Percentiles rank a stretch among this genome's conserved stretches.
These are phyloP conservation scores for Raddia distichophylla DNA, from an alignment of 176 grass and related monocot genomes.

Conservation along the genomic window DNA sequence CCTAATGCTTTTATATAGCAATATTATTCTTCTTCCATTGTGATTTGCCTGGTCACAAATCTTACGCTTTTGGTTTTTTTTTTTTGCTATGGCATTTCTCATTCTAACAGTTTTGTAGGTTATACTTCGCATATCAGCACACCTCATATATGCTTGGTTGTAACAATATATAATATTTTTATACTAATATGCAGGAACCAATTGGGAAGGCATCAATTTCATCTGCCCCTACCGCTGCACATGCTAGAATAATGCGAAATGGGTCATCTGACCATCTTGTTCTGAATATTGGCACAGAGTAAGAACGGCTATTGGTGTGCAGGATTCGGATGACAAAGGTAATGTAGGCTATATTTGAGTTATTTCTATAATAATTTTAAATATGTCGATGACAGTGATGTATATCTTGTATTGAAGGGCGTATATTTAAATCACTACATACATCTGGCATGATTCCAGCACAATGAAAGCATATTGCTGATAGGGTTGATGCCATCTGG, in stretches of 20 bases:
- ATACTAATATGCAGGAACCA: constrained; percentile 57
- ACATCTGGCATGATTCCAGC: constrained; percentile 83
- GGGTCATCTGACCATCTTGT: constrained; percentile 90
- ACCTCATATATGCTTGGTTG: constrained; percentile 9
- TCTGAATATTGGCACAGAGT: constrained; percentile 78
- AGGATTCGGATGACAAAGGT: constrained; percentile 93
- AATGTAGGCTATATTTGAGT: constrained; percentile 12
- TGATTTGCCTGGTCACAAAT: constrained; percentile 32
- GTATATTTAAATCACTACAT: constrained; percentile 88
- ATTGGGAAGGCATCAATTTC: constrained; percentile 62
- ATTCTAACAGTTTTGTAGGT: constrained; percentile 20
- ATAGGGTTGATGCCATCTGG: constrained; percentile 88
- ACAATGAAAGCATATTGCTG: constrained; percentile 90
- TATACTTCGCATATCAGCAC: constrained; percentile 24
- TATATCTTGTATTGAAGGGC: constrained; percentile 63
- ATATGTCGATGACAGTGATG: constrained; percentile 36
- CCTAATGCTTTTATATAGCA: constrained; percentile 18
- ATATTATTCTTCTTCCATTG: constrained; percentile 20
- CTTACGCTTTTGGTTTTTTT: not conserved
- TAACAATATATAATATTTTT: not conserved
- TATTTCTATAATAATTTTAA: constrained; percentile 16
- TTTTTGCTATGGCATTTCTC: constrained; percentile 17
- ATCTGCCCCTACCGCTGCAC: constrained; percentile 69
- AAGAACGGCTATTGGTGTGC: constrained; percentile 66
- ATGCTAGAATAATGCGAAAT: constrained; percentile 83